Evolutionary conservation across 495 filamentous ascomycete species (phyloP), one percentile per base, ranked within the genome.

Genomic region (Melanomma pulvis-pyrius): DNA sequence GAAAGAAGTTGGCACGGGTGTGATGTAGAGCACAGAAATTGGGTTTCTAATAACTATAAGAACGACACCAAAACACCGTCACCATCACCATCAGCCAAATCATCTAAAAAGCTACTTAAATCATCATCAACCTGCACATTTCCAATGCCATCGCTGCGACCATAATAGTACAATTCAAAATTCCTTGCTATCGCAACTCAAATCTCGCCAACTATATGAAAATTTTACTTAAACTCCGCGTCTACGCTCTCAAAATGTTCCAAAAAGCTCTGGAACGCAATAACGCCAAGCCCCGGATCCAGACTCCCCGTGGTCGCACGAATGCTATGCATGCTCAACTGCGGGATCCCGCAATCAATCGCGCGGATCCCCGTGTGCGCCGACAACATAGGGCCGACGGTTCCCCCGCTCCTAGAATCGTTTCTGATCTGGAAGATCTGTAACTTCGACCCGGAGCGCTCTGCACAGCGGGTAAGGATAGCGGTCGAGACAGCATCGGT

Each of bases 341-440:
- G 94, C 24, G 92, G 88, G 61, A 97, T 88, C 25, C 94, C 94
- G 1, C 91, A 92, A 75, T 98, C 94, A 62, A 94, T 87, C 0
- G 92, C 88, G 49, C 92, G 81, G 74, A 96, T 86, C 28, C 94
- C 94, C 77, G 92, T 92, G 12, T 82, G 85, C 15, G 84, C 81
- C 65, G 86, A 90, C 46, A 96, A 82, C 89, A 96, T 93, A 1
- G 94, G 94, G 0, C 94, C 94, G n/a, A 97, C 92, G 1, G 94
- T 98, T 2, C 94, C 94, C 30, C 94, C 94, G 68, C 84, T 88
- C 32, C 94, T 81, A 8, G 81, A 86, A 75, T 97, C 94, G 71
- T 98, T 98, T 36, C 94, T 82, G 73, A 97, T 97, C 81, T 96
- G 92, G 82, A 97, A 97, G 13, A 93, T 79, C 78, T 98, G 94